Conservation (phyloP, 495 filamentous ascomycete genomes). For the Mytilinidion resinicola region DNA sequence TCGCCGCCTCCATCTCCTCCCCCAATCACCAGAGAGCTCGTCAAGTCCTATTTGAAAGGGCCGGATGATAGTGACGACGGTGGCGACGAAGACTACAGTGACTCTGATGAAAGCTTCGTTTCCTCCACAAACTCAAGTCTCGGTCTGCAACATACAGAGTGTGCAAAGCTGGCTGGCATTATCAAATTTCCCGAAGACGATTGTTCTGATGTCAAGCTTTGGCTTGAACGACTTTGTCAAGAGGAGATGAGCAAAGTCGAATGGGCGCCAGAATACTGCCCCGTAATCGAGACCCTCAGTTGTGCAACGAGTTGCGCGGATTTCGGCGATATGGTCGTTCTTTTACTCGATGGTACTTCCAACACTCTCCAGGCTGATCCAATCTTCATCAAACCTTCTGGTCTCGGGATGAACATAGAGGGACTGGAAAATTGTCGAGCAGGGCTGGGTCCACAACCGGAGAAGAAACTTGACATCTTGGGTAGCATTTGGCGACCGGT, state of each 20-base stretch:
- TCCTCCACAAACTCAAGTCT: too few relatives aligned
- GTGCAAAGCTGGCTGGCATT: neutral
- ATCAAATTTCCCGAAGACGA: neutral
- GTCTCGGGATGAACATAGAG: neutral
- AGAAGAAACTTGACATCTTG: neutral
- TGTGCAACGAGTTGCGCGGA: too few relatives aligned
- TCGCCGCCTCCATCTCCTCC: too few relatives aligned
- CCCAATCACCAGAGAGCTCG: neutral
- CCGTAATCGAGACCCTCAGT: too few relatives aligned
- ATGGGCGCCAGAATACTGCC: neutral
- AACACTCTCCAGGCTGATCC: slow-evolving; percentile 8
- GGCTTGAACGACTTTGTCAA: neutral
- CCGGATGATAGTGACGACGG: neutral
- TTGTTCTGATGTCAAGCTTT: neutral
- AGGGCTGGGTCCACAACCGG: neutral
- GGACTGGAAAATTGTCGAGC: neutral
- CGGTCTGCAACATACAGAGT: too few relatives aligned
- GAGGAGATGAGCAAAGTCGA: neutral
- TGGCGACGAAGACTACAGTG: neutral
- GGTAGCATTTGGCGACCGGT: neutral
- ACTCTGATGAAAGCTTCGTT: too few relatives aligned
- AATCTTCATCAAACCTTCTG: neutral
- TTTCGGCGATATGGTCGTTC: too few relatives aligned
- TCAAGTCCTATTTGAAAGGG: neutral
- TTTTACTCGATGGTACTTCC: too few relatives aligned